Conservation (phyloP, 2,329 filamentous ascomycete genomes). For the Fusarium incarnatum region DNA sequence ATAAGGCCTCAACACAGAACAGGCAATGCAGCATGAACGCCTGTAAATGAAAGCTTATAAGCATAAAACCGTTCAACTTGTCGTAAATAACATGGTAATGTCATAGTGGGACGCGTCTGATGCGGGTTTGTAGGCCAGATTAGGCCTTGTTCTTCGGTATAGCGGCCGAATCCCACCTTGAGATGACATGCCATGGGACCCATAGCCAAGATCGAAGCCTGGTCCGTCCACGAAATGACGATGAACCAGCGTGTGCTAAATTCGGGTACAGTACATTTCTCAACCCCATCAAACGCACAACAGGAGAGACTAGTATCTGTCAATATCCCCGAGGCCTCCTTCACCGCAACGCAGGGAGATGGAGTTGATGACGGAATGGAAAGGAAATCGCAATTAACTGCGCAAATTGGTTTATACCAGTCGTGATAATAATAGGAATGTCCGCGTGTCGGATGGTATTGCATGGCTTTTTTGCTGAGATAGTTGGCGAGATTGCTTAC, state of each 20-base stretch:
- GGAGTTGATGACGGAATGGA: conserved; percentile 35
- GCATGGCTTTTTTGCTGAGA: conserved; percentile 12
- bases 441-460: conserved; percentile 21
- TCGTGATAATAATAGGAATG: conserved; percentile 37
- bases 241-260: conserved; percentile 30
- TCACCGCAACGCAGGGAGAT: conserved; percentile 34
- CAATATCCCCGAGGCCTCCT: conserved; percentile 29
- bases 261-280: conserved; percentile 18
- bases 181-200: conserved; percentile 23
- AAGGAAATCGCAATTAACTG: conserved; percentile 41
- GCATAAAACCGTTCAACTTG: background rate
- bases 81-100: conserved; percentile 17
- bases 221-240: conserved; percentile 34
- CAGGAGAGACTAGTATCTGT: conserved; percentile 7
- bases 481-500: conserved; percentile 39
- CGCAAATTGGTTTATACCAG: conserved; percentile 41
- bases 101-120: conserved; percentile 6
- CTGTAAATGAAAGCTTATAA: background rate
- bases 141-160: conserved; percentile 20
- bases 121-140: conserved; percentile 19
- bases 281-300: conserved; percentile 10
- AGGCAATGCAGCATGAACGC: background rate
- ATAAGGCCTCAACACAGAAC: background rate
- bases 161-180: conserved; percentile 29
- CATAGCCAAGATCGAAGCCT: conserved; percentile 6